Evolutionary conservation across 23 red algal genomes (phyloP).

Genomic region (Gracilaria gracilis): DNA sequence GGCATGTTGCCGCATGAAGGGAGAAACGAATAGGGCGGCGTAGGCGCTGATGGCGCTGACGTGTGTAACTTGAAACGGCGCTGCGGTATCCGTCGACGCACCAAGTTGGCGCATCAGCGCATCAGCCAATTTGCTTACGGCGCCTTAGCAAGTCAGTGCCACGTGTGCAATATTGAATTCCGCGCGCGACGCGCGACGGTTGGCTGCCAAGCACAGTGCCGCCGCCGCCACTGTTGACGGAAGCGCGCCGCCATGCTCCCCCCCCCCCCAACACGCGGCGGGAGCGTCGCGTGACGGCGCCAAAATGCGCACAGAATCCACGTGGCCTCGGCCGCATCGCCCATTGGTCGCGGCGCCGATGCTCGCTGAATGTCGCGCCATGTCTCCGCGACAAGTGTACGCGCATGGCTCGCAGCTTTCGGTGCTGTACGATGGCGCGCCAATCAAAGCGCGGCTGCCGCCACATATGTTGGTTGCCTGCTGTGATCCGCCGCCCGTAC

Average conservation of each 20-base stretch:
- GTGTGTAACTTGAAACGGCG: background rate
- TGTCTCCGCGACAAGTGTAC: background rate
- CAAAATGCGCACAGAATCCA: background rate
- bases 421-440: background rate
- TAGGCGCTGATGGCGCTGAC: background rate
- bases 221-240: background rate
- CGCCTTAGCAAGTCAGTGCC: background rate
- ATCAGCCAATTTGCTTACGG: background rate
- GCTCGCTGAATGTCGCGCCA: background rate
- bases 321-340: background rate
- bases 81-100: background rate
- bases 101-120: background rate
- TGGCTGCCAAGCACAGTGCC: background rate
- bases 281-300: background rate
- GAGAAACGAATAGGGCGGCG: background rate
- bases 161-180: background rate
- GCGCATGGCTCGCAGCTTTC: background rate
- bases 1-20: background rate
- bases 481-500: slow-evolving; percentile 11
- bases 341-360: background rate
- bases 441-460: background rate
- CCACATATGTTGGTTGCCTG: background rate
- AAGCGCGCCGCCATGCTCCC: background rate
- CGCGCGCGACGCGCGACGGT: background rate
- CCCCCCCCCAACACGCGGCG: no score